These are phyloP conservation scores for Fusarium albidum DNA, from an alignment of 2,329 filamentous ascomycete species.

Conservation along the genomic window DNA sequence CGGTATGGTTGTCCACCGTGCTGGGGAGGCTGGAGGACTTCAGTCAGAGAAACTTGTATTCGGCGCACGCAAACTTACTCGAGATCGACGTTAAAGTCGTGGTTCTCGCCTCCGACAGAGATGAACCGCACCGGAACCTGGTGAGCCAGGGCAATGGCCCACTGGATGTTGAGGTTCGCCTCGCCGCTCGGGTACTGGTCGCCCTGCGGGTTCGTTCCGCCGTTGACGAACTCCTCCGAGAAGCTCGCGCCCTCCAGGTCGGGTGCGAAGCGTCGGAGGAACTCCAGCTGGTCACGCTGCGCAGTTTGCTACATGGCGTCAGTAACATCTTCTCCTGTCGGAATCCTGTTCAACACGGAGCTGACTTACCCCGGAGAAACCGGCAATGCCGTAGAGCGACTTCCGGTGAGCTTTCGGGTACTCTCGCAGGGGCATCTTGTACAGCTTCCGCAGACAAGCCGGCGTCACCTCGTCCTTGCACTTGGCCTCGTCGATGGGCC, in stretches of 20 bases:
- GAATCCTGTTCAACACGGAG: not conserved
- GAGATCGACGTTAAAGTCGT: conserved; percentile 44
- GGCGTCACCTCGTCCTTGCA: conserved; percentile 54
- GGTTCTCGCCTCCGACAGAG: conserved; percentile 43
- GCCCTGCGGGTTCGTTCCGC: conserved; percentile 60
- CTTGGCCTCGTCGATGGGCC: conserved; percentile 21
- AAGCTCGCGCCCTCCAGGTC: conserved; percentile 63
- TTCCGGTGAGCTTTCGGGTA: conserved; percentile 66
- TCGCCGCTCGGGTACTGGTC: conserved; percentile 42
- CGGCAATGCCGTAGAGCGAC: conserved; percentile 69
- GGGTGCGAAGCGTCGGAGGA: conserved; percentile 62
- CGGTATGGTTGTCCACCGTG: conserved; percentile 52
- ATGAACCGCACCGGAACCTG: conserved; percentile 46
- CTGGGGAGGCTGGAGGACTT: no score
- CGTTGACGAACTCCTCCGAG: conserved; percentile 63
- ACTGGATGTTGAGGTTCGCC: conserved; percentile 50
- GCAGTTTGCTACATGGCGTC: conserved; percentile 53
- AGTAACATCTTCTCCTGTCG: not conserved
- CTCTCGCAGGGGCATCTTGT: conserved; percentile 49
- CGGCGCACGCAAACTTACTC: conserved; percentile 43
- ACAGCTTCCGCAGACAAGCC: conserved; percentile 53
- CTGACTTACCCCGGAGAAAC: conserved; percentile 50
- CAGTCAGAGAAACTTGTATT: not conserved
- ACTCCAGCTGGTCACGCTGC: conserved; percentile 63
- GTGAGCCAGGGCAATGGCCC: conserved; percentile 45